Evolutionary conservation across 345 rosid species (phyloP), one percentile per base, ranked within the genome.

Genomic region (Pelargonium nanum): DNA sequence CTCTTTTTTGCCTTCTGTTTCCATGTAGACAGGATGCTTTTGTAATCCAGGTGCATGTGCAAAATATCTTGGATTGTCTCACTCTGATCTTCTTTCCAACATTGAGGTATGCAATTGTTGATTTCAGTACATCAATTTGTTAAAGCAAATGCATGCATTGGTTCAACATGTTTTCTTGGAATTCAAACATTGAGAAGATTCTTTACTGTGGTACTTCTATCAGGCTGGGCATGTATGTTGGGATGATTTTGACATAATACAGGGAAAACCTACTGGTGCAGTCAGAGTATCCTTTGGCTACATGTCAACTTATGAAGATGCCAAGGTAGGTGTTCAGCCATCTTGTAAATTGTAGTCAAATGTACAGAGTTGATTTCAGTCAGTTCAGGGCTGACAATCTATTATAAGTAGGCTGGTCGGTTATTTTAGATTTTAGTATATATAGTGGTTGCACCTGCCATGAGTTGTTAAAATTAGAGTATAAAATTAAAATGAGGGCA

Each of bases 41-140:
- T 89, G 99, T 85, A 93, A 92, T 78, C 98, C 98, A 19, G 98
- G 98, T 59, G 95, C 98, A 60, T 92, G 98, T 79, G 96, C 95
- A 51, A 92, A 92, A 75, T 85, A 85, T 77, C 94, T 92, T 69
- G 78, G 79, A 59, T 82, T 92, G 68, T 83, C 97, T 72, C 97
- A 92, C 75, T 68, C 64, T 21, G 98, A 85, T 81, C 81, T 92
- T 73, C 77, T 85, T 64, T 85, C 88, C 23, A 92, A 89, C 67
- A 67, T 89, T 53, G 97, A 89, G 95, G 98, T 92, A 72, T 34
- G 60, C 65, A 4, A 21, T 53, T 56, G 53, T 50, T 64, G 25
- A 16, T 19, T 51, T 30, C 6, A 30, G 40, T 9, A 40, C 15
- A 40, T 40, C 15, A 40, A 2, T 7, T 9, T 40, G 48, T 40